Conservation (phyloP, 78 protist species). For the Dictyostelium firmibasis region DNA sequence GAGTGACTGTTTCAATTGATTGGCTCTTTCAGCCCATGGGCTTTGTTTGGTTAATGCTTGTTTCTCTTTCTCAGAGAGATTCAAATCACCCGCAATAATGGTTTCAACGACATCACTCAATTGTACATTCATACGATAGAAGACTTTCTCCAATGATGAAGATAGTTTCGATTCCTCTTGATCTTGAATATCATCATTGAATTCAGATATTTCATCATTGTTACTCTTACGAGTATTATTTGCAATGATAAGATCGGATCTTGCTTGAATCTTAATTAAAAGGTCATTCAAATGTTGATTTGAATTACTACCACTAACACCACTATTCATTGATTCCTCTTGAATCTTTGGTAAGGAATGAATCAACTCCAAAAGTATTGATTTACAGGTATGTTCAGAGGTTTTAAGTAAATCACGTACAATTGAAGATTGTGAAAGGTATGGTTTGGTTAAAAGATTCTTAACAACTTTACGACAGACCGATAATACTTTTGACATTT, state of each 20-base stretch:
- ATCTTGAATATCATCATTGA: neutral
- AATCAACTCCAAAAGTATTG: neutral
- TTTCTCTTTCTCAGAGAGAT: slow-evolving; percentile 1
- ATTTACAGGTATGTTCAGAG: slow-evolving; percentile 10
- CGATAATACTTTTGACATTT: slow-evolving; percentile 14
- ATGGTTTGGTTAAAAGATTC: slow-evolving; percentile 44
- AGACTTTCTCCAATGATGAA: slow-evolving; percentile 49
- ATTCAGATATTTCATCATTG: neutral
- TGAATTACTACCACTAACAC: neutral
- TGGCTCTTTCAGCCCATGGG: slow-evolving; percentile 50
- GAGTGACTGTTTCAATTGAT: slow-evolving; percentile 24
- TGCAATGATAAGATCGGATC: neutral
- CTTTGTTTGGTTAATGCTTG: neutral
- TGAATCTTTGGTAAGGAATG: slow-evolving; percentile 3
- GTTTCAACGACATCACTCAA: slow-evolving; percentile 61
- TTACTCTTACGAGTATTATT: neutral
- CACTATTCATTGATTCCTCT: neutral
- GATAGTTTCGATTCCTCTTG: neutral
- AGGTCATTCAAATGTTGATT: neutral
- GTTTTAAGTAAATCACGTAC: slow-evolving; percentile 18
- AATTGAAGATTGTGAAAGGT: slow-evolving; percentile 8
- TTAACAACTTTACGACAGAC: slow-evolving; percentile 65
- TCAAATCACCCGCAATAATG: slow-evolving; percentile 66
- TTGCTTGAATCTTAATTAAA: neutral
- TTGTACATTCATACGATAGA: slow-evolving; percentile 31